Evolutionary conservation across 163 green algal species (phyloP).

Genomic region (Chlamydomonas reinhardtii): DNA sequence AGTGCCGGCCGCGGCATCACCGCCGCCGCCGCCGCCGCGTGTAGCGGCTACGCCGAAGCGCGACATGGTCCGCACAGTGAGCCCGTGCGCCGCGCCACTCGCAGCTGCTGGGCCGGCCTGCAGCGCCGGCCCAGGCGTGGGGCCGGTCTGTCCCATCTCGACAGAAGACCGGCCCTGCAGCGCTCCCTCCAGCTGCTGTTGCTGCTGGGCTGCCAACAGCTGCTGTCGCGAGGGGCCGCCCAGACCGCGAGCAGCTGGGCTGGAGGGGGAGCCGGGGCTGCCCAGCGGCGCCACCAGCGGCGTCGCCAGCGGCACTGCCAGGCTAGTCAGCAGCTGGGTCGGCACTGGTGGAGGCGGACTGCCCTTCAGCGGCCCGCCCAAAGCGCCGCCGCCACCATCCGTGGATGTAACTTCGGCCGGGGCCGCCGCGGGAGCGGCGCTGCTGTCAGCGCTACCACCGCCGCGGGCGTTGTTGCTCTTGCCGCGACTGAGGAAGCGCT

Average conservation of each 20-base stretch:
- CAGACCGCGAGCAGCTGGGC: background rate
- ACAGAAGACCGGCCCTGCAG: background rate
- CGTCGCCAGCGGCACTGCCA: constrained; percentile 26
- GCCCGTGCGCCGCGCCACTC: background rate
- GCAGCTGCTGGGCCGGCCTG: background rate
- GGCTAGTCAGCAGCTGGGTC: background rate
- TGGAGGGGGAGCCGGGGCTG: background rate
- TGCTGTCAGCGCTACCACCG: too few species aligned
- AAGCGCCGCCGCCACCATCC: background rate
- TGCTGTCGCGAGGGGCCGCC: background rate
- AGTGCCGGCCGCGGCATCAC: too few species aligned
- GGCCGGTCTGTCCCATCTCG: too few species aligned
- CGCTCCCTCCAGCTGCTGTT: background rate
- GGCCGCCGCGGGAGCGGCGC: too few species aligned
- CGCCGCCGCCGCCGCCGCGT: too few species aligned
- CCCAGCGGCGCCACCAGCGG: constrained; percentile 32
- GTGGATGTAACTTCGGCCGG: background rate
- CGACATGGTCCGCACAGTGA: too few species aligned
- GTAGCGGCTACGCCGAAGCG: too few species aligned
- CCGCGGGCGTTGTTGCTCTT: too few species aligned
- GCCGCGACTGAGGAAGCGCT: too few species aligned
- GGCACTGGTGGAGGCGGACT: background rate
- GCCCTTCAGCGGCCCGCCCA: background rate
- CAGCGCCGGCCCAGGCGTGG: too few species aligned
- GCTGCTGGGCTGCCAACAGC: background rate